A percentile compares a stretch with the other conserved stretches of the same genome.
phyloP scores from a whole-genome alignment of 305 asterid species.

The Fraxinus angustifolia region DNA sequence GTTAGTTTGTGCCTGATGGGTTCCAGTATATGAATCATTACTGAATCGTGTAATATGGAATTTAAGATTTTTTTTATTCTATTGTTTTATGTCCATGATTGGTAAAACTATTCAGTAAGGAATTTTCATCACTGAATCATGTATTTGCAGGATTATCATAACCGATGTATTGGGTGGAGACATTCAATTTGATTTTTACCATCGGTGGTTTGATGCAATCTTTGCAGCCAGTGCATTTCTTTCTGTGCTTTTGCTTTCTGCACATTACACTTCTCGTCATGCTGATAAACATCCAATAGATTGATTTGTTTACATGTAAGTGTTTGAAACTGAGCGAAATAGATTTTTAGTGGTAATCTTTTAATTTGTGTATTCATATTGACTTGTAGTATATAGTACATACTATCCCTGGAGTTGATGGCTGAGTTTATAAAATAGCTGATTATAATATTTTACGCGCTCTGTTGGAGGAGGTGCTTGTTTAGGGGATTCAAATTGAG shows the following conservation, averaged over 20 bases:
- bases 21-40: neutral
- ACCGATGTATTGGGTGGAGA: constrained; percentile 93
- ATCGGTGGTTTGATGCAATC: constrained; percentile 88
- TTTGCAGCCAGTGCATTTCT: constrained; percentile 94
- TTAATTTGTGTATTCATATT: neutral
- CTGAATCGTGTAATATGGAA: neutral
- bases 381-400: neutral
- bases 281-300: constrained; percentile 96
- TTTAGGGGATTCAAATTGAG: neutral
- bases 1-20: neutral
- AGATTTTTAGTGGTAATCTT: neutral
- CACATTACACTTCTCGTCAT: constrained; percentile 88
- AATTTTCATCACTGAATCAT: neutral
- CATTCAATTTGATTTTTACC: constrained; percentile 89
- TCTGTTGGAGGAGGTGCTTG: neutral
- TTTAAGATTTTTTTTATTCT: neutral
- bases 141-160: constrained; percentile 66
- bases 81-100: neutral
- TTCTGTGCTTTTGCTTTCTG: constrained; percentile 81
- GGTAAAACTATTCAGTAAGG: neutral
- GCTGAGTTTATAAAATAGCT: neutral
- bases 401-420: neutral
- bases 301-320: constrained; percentile 23
- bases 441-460: neutral
- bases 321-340: neutral